Evolutionary conservation across 768 basidiomycete species (phyloP).

Genomic region (Boletus insuetus): DNA sequence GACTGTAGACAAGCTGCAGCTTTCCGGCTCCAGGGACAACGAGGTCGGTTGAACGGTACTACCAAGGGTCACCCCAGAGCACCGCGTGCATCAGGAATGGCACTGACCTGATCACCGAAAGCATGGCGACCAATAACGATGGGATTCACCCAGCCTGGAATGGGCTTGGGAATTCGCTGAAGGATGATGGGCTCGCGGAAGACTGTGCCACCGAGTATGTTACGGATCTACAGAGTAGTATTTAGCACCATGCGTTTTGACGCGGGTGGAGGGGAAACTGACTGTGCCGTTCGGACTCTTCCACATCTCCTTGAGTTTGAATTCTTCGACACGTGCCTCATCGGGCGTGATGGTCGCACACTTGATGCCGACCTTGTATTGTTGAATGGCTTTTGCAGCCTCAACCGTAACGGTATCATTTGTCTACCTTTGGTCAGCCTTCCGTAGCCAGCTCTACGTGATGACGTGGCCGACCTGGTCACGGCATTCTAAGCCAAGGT

Average conservation of each 20-base stretch:
- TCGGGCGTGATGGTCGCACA: conserved; percentile 99
- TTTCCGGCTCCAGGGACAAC: conserved; percentile 91
- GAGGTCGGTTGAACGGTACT: conserved; percentile 94
- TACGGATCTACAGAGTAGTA: conserved; percentile 68
- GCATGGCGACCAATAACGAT: conserved; percentile 97
- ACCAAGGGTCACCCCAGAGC: conserved; percentile 8
- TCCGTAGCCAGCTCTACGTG: background rate
- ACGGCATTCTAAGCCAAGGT: conserved; percentile 91
- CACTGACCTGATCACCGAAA: conserved; percentile 85
- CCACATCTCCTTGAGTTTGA: conserved; percentile 99
- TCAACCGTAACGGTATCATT: conserved; percentile 92
- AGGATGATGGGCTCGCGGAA: conserved; percentile 99
- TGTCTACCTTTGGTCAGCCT: conserved; percentile 51
- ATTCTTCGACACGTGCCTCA: conserved; percentile 93
- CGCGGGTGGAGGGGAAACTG: conserved; percentile 26
- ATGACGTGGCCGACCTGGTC: conserved; percentile 59
- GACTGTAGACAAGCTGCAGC: conserved; percentile 88
- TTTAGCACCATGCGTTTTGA: background rate
- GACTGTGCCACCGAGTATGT: conserved; percentile 96
- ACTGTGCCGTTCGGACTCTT: conserved; percentile 94
- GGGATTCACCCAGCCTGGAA: conserved; percentile 96
- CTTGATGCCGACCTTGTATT: conserved; percentile 97
- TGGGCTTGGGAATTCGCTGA: conserved; percentile 82
- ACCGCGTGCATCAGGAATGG: conserved; percentile 6
- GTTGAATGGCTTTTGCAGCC: conserved; percentile 89